Evolutionary conservation across 2,329 filamentous ascomycete genomes (phyloP), one percentile per base, ranked within the genome.

Genomic region (Didymosphaeria variabile): DNA sequence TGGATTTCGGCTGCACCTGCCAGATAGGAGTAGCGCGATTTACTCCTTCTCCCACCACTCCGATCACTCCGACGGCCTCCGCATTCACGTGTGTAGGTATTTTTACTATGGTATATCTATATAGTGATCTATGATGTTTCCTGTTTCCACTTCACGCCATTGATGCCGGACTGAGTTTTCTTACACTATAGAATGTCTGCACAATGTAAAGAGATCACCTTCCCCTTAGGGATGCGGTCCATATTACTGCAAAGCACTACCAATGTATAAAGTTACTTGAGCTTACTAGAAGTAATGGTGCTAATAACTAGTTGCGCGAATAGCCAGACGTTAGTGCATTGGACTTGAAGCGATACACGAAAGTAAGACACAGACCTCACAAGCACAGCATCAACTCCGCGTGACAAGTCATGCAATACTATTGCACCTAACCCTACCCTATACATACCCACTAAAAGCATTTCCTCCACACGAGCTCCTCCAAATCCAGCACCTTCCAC

Each of bases 1-100:
- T 52, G 60, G 50, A 52, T 50, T 38, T 62, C 64, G 67, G 63
- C 44, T 68, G 65, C 53, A 69, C 61, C 57, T 70, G 62, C 68
- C 65, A 10, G 13, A 59, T 55, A 19, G 45, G 45, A 19, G n/a
- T 49, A 21, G 42, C 45, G 52, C 49, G 49, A 21, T 9, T 1
- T 23, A 15, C 38, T 40, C 15, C 17, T 17, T 17, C 36, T 7
- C 38, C 17, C 17, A 40, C 15, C 38, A 40, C 38, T 50, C 29
- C 26, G 29, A 49, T 32, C 23, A 49, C 45, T 31, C 45, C 45
- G 44, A n/a, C 15, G 15, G 8, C 15, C 13, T 19, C 38, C 38
- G 17, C 38, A 40, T 40, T 5, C 15, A 40, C 38, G n/a, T 8
- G 38, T 40, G n/a, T n/a, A n/a, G 13, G 15, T 13, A 8, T 17